These are phyloP conservation scores for Waltergamsia citrina DNA, from an alignment of 2,329 filamentous ascomycete genomes.

Conservation along the genomic window DNA sequence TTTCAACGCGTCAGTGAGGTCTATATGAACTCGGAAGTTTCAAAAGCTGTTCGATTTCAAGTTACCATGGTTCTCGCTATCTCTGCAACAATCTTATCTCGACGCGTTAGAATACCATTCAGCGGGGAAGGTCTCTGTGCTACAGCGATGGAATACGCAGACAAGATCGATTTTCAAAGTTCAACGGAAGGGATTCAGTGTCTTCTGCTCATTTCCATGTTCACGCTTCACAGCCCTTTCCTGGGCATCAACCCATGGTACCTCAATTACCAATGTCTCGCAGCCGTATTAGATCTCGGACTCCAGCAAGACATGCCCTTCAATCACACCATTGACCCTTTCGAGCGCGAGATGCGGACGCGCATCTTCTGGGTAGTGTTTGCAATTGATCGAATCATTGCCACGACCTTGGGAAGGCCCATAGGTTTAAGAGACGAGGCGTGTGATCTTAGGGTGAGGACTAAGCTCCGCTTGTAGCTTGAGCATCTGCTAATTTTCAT, in stretches of 20 bases:
- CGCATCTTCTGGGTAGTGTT: too few species aligned
- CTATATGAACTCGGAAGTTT: slow-evolving; percentile 13
- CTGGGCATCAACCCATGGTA: slow-evolving; percentile 42
- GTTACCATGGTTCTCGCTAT: slow-evolving; percentile 44
- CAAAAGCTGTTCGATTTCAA: slow-evolving; percentile 28
- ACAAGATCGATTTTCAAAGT: slow-evolving; percentile 35
- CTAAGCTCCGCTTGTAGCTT: too few species aligned
- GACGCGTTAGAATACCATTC: slow-evolving; percentile 29
- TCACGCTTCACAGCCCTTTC: slow-evolving; percentile 39
- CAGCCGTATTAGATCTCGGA: slow-evolving; percentile 38
- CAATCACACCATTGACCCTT: too few species aligned
- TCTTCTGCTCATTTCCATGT: slow-evolving; percentile 33
- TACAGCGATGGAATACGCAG: slow-evolving; percentile 34
- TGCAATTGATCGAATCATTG: too few species aligned
- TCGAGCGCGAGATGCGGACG: too few species aligned
- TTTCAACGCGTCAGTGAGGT: slow-evolving; percentile 24
- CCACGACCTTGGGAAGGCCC: too few species aligned
- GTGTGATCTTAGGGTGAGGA: too few species aligned
- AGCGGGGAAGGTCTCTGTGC: slow-evolving; percentile 38
- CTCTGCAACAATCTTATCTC: slow-evolving; percentile 32
- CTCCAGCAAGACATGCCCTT: too few species aligned
- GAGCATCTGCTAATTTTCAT: too few species aligned
- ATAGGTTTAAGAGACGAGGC: too few species aligned
- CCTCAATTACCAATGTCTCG: slow-evolving; percentile 44
- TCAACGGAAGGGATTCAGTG: slow-evolving; percentile 40